Percentiles rank a stretch among this genome's conserved stretches.
Evolutionary conservation across 768 basidiomycete genomes (phyloP).

Genomic region (Xerocomus brunneocitrinus): DNA sequence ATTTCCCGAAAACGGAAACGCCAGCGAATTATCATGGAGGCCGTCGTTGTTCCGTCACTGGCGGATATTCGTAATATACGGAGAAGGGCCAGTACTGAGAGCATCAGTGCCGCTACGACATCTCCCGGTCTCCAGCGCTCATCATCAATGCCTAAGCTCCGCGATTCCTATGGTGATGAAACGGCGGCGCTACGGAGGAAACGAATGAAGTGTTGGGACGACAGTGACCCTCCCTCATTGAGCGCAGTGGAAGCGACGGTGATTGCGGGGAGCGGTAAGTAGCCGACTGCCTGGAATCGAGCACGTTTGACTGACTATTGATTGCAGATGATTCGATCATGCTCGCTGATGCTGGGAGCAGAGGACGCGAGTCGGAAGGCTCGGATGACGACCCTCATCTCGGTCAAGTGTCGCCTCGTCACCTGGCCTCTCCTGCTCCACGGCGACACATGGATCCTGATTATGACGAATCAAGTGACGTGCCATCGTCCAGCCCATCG

Average conservation of each 20-base stretch:
- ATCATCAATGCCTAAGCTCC: conserved; percentile 21
- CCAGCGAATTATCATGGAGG: conserved; percentile 47
- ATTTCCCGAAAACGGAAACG: conserved; percentile 38
- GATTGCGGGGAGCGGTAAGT: conserved; percentile 34
- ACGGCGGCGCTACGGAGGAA: conserved; percentile 13
- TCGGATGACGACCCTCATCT: conserved; percentile 64
- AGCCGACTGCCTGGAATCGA: background rate
- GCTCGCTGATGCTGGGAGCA: conserved; percentile 10
- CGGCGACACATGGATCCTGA: conserved; percentile 35
- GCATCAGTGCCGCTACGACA: background rate
- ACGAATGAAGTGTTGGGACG: conserved; percentile 24
- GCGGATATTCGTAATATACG: conserved; percentile 23
- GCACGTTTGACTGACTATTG: conserved; percentile 1
- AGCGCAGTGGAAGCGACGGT: conserved; percentile 25
- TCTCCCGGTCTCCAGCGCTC: conserved; percentile 24
- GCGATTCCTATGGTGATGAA: conserved; percentile 14
- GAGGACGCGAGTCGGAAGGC: conserved; percentile 21
- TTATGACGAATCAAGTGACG: conserved; percentile 42
- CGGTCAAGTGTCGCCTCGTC: conserved; percentile 68
- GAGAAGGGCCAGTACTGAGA: conserved; percentile 20
- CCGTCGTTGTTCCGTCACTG: conserved; percentile 44
- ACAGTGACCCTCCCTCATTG: conserved; percentile 15
- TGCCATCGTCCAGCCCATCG: conserved; percentile 43
- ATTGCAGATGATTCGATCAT: conserved; percentile 48
- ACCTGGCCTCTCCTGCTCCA: conserved; percentile 57